Conservation (phyloP, 179 eudicot genomes). For the Spinacia oleracea region DNA sequence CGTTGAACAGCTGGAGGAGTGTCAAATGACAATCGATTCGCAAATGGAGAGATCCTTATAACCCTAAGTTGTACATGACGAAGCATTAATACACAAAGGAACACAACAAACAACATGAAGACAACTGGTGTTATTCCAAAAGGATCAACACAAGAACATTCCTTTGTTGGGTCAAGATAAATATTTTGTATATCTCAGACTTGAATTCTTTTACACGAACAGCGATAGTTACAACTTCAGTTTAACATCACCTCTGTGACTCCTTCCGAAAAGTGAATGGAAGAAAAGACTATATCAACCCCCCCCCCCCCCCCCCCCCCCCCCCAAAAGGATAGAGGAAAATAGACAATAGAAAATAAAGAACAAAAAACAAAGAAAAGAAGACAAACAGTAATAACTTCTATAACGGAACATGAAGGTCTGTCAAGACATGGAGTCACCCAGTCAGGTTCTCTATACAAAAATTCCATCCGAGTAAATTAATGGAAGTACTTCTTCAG, state of each 20-base stretch:
- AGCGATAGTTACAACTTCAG: background rate
- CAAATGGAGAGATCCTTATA: slow-evolving; percentile 96
- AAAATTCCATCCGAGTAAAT: background rate
- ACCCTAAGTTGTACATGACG: slow-evolving; percentile 49
- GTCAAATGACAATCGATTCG: slow-evolving; percentile 92
- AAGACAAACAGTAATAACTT: background rate
- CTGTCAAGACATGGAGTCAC: too few species aligned
- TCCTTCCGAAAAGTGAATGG: too few species aligned
- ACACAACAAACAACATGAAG: background rate
- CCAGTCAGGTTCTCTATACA: background rate
- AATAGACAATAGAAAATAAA: background rate
- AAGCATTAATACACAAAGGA: slow-evolving; percentile 8
- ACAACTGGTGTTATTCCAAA: background rate
- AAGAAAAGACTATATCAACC: background rate
- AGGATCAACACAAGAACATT: background rate
- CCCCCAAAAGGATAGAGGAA: background rate
- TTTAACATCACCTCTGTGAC: background rate
- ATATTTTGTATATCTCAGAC: background rate
- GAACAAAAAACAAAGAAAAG: background rate
- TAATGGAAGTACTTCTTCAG: background rate
- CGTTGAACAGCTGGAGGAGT: slow-evolving; percentile 92
- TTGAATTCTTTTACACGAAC: background rate
- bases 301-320: too few species aligned
- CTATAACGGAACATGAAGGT: background rate
- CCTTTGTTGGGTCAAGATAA: background rate